A percentile compares a stretch with the other conserved stretches of the same genome.
These are phyloP conservation scores for Phyllosticta citrichinensis DNA, from an alignment of 2,329 filamentous ascomycete species.

Conservation along the genomic window DNA sequence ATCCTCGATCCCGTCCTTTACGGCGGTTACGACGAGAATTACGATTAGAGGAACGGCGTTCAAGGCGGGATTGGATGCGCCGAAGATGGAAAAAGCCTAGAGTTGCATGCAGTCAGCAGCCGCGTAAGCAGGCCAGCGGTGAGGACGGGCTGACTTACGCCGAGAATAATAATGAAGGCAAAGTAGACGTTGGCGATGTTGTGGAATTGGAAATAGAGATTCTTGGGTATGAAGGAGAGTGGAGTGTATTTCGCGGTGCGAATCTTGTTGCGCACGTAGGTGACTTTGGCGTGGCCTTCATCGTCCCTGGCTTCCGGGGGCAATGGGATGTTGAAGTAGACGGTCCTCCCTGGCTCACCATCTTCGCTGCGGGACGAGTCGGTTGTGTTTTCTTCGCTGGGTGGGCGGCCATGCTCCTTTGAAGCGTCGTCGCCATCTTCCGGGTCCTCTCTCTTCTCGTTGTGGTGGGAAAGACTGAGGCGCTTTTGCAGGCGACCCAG, in stretches of 20 bases:
- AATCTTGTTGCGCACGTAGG: constrained; percentile 89
- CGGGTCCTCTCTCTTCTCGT: constrained; percentile 53
- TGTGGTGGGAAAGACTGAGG: constrained; percentile 36
- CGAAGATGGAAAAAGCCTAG: constrained; percentile 96
- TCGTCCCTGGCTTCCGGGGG: constrained; percentile 68
- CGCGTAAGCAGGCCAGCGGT: constrained; percentile 12
- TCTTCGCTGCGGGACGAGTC: constrained; percentile 18
- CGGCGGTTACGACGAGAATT: constrained; percentile 75
- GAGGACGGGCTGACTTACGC: constrained; percentile 52
- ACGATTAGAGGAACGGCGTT: constrained; percentile 88
- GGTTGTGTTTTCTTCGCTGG: constrained; percentile 25
- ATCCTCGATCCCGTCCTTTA: constrained; percentile 95
- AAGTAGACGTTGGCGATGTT: constrained; percentile 99
- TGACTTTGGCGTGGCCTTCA: constrained; percentile 59
- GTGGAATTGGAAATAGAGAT: constrained; percentile 95
- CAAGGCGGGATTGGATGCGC: constrained; percentile 78
- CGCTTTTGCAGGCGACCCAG: constrained; percentile 60
- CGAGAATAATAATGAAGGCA: constrained; percentile 87
- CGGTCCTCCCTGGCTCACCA: constrained; percentile 35
- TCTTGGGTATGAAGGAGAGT: constrained; percentile 90
- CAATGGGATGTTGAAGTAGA: constrained; percentile 82
- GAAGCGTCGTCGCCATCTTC: constrained; percentile 28
- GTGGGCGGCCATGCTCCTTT: constrained; percentile 4
- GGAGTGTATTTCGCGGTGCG: constrained; percentile 96
- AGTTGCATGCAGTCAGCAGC: constrained; percentile 1